Conservation (phyloP, 345 rosid species). For the Camelina neglecta region DNA sequence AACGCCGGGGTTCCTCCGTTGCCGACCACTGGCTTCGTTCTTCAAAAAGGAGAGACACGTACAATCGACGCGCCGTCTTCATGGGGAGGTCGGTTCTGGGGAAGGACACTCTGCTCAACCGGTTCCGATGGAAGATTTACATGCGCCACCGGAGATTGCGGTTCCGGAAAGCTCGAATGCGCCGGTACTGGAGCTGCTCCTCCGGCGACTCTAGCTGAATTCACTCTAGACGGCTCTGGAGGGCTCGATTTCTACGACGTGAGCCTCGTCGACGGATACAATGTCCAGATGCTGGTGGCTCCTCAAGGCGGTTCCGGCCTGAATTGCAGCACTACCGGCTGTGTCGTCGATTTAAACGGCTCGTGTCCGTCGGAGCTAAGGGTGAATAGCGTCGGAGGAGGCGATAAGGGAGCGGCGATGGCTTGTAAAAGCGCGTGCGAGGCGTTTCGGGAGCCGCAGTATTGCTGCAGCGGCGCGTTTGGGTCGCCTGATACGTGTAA, state of each 20-base stretch:
- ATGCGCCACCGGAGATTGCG: constrained; percentile 85
- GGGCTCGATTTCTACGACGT: constrained; percentile 80
- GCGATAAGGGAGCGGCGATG: constrained; percentile 44
- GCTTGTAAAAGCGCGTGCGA: constrained; percentile 93
- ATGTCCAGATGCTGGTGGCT: constrained; percentile 68
- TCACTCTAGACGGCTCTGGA: constrained; percentile 69
- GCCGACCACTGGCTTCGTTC: constrained; percentile 76
- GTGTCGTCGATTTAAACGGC: constrained; percentile 67
- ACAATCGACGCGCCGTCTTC: constrained; percentile 65
- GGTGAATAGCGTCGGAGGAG: constrained; percentile 49
- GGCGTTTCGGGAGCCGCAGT: constrained; percentile 71
- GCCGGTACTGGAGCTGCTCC: constrained; percentile 72
- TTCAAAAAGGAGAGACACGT: constrained; percentile 62
- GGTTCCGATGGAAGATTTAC: constrained; percentile 69
- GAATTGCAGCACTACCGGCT: constrained; percentile 76
- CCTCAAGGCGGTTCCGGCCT: constrained; percentile 76
- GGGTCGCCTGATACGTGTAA: constrained; percentile 69
- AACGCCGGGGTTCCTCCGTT: constrained; percentile 66
- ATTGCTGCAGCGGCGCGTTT: constrained; percentile 81
- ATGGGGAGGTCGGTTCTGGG: constrained; percentile 98
- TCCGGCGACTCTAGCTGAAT: constrained; percentile 82
- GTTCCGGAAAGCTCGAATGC: constrained; percentile 78
- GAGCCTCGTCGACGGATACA: constrained; percentile 92
- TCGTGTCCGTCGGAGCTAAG: constrained; percentile 79
- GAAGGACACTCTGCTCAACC: constrained; percentile 66